Base-by-base conservation (phyloP, 2,329 filamentous ascomycete genomes). In the Penicillium sclerotiorum region DNA sequence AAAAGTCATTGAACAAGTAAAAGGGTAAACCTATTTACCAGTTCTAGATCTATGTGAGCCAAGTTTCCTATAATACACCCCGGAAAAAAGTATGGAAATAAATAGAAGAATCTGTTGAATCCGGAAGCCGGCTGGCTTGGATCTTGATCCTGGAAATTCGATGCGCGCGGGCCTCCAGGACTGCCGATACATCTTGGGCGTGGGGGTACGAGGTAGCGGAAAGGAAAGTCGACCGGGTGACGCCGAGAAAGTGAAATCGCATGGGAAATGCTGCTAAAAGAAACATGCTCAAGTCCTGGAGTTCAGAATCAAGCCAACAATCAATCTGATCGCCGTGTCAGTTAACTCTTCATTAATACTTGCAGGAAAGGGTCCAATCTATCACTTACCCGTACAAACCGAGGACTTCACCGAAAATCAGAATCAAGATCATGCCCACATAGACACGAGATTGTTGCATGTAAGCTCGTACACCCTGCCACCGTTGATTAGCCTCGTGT, bases 371-470 rank as follows among this genome's bases (percentile, higher is more conserved):
- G 17, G 13, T 18, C 37, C 27, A 11, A 42, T 25, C 20, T n/a
- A 38, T 25, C 28, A 61, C 87, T 61, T 80, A 96, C 90, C 94
- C 94, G 67, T 99, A 99, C 25, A 99, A 86, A 72, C 94, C 94
- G 69, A 99, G 72, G 15, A 99, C 94, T 80, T 99, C 94, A 49
- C 90, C 94, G 70, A 99, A 99, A 83, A 99, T 99, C 57, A 97
- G 82, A 62, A 97, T 97, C 64, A 99, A 77, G 39, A 99, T 93
- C 94, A 97, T 97, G 73, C 94, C 94, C 42, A 99, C 94, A 64
- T 96, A 99, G 59, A 99, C 88, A 57, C 93, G 84, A 42, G 89
- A 95, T 74, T 99, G 94, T 66, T 90, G 85, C 91, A 99, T 96
- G 77, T 95, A 97, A 49, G 91, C 86, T 63, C 94, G 86, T 45